Conservation (phyloP, 805 yeast species). For the Kluyveromyces nonfermentans region DNA sequence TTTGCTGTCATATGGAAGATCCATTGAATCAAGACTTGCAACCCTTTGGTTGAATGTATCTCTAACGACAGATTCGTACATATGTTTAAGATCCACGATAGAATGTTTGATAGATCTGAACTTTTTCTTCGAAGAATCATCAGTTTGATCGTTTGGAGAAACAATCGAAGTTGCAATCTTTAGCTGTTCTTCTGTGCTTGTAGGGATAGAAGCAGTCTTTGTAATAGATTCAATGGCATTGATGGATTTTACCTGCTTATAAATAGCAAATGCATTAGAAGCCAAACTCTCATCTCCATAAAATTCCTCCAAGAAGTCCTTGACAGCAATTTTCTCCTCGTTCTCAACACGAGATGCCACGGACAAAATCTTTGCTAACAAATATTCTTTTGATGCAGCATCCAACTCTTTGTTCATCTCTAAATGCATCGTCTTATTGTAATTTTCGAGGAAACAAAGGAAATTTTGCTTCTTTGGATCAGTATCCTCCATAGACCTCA, state of each 20-base stretch:
- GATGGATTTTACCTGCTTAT: conserved; percentile 17
- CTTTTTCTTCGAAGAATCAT: conserved; percentile 17
- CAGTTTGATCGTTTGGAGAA: conserved; percentile 14
- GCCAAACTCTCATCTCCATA: conserved; percentile 24
- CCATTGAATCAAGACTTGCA: conserved; percentile 15
- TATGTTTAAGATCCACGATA: conserved; percentile 21
- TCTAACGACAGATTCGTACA: conserved; percentile 20
- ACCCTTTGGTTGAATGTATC: conserved; percentile 18
- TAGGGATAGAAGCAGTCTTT: conserved; percentile 4
- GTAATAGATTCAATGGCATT: conserved; percentile 4
- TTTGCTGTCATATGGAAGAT: conserved; percentile 36
- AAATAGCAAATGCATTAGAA: conserved; percentile 15
- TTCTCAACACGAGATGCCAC: conserved; percentile 15
- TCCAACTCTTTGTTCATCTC: conserved; percentile 16
- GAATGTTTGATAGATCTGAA: conserved; percentile 21
- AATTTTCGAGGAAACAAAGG: conserved; percentile 16
- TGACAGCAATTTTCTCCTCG: conserved; percentile 15
- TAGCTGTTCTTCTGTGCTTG: conserved; percentile 9
- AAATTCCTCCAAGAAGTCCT: conserved; percentile 31
- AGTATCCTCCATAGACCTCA: conserved; percentile 16
- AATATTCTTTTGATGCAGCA: conserved; percentile 36
- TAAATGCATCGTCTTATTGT: conserved; percentile 17
- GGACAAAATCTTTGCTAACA: conserved; percentile 37
- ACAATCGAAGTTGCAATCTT: conserved; percentile 11
- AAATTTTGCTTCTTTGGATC: conserved; percentile 20